Conservation (phyloP, 495 filamentous ascomycete species). For the Lasiosphaeria hispida region DNA sequence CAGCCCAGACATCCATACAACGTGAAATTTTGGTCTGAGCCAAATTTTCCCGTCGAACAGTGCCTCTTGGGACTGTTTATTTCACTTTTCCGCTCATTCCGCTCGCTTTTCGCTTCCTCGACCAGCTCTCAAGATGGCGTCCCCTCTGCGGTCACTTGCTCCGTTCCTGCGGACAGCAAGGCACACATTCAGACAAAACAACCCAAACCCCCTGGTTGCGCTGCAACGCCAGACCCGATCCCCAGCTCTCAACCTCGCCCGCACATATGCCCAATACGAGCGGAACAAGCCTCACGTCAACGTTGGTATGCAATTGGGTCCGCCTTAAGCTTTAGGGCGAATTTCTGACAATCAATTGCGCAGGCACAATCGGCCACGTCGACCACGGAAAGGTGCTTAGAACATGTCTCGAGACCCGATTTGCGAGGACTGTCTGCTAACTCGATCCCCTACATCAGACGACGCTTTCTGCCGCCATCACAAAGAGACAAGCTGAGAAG, state of each 20-base stretch:
- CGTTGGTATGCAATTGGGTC: constrained; percentile 65
- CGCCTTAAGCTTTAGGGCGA: constrained; percentile 7
- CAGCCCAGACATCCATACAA: not conserved
- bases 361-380: constrained; percentile 97
- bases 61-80: constrained; percentile 7
- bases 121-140: constrained; percentile 57
- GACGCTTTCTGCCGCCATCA: constrained; percentile 96
- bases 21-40: constrained; percentile 17
- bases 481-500: constrained; percentile 92
- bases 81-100: constrained; percentile 27
- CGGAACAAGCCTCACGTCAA: constrained; percentile 96
- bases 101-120: constrained; percentile 29
- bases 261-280: constrained; percentile 80
- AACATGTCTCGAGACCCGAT: not conserved
- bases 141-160: constrained; percentile 61
- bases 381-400: constrained; percentile 91
- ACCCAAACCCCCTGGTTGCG: constrained; percentile 63
- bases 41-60: constrained; percentile 22
- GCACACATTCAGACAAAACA: constrained; percentile 55
- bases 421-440: constrained; percentile 24
- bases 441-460: constrained; percentile 61
- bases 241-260: constrained; percentile 61
- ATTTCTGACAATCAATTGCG: constrained; percentile 11
- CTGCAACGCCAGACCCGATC: constrained; percentile 63
- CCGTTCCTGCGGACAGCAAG: constrained; percentile 69